Conservation (phyloP, 805 yeast genomes). For the Wickerhamiella musiphila region DNA sequence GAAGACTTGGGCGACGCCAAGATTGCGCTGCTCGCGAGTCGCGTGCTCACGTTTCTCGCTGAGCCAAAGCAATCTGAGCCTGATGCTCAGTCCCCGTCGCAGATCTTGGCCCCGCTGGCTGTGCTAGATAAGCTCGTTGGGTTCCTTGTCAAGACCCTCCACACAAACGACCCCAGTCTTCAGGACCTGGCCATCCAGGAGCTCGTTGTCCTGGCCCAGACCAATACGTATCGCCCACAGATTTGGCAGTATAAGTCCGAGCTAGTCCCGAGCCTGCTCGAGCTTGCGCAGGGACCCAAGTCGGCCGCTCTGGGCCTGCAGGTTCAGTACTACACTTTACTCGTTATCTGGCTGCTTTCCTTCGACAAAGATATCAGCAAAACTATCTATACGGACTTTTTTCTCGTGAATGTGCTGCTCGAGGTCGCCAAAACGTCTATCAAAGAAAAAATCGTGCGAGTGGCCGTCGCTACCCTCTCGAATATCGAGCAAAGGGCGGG, state of each 20-base stretch:
- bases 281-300: slow-evolving; percentile 29
- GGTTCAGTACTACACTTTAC: slow-evolving; percentile 61
- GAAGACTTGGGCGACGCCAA: slow-evolving; percentile 36
- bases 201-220: slow-evolving; percentile 40
- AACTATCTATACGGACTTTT: slow-evolving; percentile 34
- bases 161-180: slow-evolving; percentile 31
- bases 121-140: slow-evolving; percentile 19
- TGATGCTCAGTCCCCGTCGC: too few species aligned
- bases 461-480: slow-evolving; percentile 54
- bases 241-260: slow-evolving; percentile 31
- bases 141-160: slow-evolving; percentile 23
- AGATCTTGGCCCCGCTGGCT: slow-evolving; percentile 23
- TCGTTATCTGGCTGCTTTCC: slow-evolving; percentile 72
- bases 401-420: slow-evolving; percentile 28
- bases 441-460: slow-evolving; percentile 79
- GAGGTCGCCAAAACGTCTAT: slow-evolving; percentile 61
- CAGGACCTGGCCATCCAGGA: slow-evolving; percentile 51
- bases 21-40: slow-evolving; percentile 37
- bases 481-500: slow-evolving; percentile 22
- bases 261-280: slow-evolving; percentile 33
- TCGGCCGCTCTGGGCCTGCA: slow-evolving; percentile 37
- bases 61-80: too few species aligned
- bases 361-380: slow-evolving; percentile 41
- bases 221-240: slow-evolving; percentile 34
- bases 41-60: slow-evolving; percentile 35